Conservation (phyloP, 306 rosid genomes). For the Elaeagnus macrophylla region DNA sequence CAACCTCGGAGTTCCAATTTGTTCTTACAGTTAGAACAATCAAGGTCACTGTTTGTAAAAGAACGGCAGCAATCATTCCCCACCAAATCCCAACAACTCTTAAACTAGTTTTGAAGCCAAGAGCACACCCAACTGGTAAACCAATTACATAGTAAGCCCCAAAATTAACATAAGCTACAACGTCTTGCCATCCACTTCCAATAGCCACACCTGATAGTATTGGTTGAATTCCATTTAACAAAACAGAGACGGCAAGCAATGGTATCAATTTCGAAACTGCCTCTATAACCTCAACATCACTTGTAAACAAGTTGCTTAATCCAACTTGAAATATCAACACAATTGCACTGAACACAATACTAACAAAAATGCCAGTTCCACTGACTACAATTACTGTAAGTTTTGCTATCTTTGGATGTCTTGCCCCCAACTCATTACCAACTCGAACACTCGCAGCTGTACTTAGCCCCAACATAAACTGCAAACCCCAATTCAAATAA, state of each 20-base stretch:
- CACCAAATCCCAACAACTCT: constrained; percentile 73
- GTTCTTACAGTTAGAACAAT: constrained; percentile 52
- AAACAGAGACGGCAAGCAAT: constrained; percentile 61
- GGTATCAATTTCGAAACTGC: constrained; percentile 47
- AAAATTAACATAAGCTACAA: constrained; percentile 67
- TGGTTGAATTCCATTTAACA: constrained; percentile 62
- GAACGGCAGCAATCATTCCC: constrained; percentile 69
- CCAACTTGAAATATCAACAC: constrained; percentile 33
- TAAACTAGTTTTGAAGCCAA: constrained; percentile 50
- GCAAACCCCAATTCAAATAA: constrained; percentile 63
- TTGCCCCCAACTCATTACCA: constrained; percentile 72
- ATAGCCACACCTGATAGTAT: constrained; percentile 63
- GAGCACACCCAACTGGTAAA: constrained; percentile 57
- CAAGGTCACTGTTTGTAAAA: constrained; percentile 50
- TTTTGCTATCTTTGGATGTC: constrained; percentile 57
- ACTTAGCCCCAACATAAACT: constrained; percentile 60
- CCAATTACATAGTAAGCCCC: constrained; percentile 49
- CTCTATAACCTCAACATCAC: constrained; percentile 39
- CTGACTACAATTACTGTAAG: constrained; percentile 50
- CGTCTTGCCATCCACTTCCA: constrained; percentile 79
- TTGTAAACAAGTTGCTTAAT: constrained; percentile 56
- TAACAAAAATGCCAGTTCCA: constrained; percentile 52
- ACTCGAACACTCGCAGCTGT: constrained; percentile 66
- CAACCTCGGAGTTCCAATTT: constrained; percentile 58
- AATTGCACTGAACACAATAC: constrained; percentile 34